A percentile compares a stretch with the other conserved stretches of the same genome.
Conservation (phyloP, 2,329 filamentous ascomycete genomes). For the Penicillium sp. region DNA sequence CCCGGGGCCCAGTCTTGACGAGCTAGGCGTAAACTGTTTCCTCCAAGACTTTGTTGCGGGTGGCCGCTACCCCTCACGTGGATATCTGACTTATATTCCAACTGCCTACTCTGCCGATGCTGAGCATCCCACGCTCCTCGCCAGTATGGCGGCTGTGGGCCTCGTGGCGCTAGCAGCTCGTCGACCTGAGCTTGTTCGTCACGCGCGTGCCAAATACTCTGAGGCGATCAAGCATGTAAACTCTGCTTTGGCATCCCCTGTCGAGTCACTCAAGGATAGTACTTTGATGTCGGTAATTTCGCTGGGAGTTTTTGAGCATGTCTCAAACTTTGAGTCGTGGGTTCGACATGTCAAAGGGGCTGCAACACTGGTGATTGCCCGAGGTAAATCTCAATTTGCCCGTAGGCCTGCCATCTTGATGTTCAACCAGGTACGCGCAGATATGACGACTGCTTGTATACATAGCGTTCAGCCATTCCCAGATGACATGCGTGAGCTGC, state of each 20-base stretch:
- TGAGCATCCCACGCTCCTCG: conserved; percentile 18
- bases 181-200: conserved; percentile 18
- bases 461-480: conserved; percentile 16
- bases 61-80: conserved; percentile 13
- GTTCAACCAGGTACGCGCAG: conserved; percentile 28
- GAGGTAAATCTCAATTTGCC: conserved; percentile 25
- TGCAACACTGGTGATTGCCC: conserved; percentile 21
- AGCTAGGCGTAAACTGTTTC: conserved; percentile 29
- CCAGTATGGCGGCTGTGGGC: conserved; percentile 29
- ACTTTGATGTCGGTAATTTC: conserved; percentile 30
- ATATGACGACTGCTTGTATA: conserved; percentile 20
- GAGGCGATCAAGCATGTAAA: conserved; percentile 26
- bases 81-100: conserved; percentile 27
- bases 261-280: conserved; percentile 25
- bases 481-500: conserved; percentile 15
- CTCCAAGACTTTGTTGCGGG: conserved; percentile 20
- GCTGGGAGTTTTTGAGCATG: conserved; percentile 27
- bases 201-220: conserved; percentile 25
- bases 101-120: conserved; percentile 12
- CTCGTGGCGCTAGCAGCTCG: conserved; percentile 27
- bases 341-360: conserved; percentile 26
- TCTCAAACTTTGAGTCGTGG: conserved; percentile 24
- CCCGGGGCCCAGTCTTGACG: conserved; percentile 14
- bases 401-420: conserved; percentile 14
- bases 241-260: conserved; percentile 20